Conservation (phyloP, 208 protist genomes). For the Jaenimonas drosophilae region DNA sequence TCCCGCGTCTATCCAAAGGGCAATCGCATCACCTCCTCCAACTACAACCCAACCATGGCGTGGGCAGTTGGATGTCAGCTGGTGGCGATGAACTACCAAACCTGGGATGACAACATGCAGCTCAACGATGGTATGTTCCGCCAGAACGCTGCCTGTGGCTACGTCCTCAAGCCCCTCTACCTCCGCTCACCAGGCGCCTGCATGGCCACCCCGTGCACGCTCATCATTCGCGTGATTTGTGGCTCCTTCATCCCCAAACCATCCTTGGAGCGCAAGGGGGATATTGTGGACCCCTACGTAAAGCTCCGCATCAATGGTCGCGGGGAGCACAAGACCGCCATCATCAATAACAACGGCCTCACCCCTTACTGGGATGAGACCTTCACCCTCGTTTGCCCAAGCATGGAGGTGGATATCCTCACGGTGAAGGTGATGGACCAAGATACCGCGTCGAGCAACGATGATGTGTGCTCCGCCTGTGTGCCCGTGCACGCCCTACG, state of each 20-base stretch:
- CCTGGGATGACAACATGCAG: constrained; percentile 27
- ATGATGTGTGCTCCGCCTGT: constrained; percentile 26
- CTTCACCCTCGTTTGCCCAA: constrained; percentile 25
- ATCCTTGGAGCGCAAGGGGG: constrained; percentile 26
- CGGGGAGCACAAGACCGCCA: constrained; percentile 19
- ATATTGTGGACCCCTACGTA: constrained; percentile 74
- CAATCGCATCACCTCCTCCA: constrained; percentile 67
- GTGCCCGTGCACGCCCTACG: constrained; percentile 31
- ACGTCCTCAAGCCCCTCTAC: constrained; percentile 81
- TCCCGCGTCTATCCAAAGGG: constrained; percentile 86
- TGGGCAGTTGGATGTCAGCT: constrained; percentile 72
- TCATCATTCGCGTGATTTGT: constrained; percentile 43
- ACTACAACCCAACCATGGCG: constrained; percentile 64
- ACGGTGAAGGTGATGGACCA: constrained; percentile 36
- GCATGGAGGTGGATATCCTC: constrained; percentile 37
- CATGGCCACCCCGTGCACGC: constrained; percentile 7
- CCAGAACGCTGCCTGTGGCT: constrained; percentile 85
- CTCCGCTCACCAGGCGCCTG: constrained; percentile 14
- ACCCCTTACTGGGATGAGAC: constrained; percentile 53
- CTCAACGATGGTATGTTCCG: constrained; percentile 79
- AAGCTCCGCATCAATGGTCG: constrained; percentile 36
- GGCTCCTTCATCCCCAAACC: constrained; percentile 62
- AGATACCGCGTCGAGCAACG: constrained; percentile 27
- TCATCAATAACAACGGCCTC: constrained; percentile 65
- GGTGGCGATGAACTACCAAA: constrained; percentile 86